phyloP scores from a whole-genome alignment of 495 filamentous ascomycete genomes.

The Tuber aestivum region DNA sequence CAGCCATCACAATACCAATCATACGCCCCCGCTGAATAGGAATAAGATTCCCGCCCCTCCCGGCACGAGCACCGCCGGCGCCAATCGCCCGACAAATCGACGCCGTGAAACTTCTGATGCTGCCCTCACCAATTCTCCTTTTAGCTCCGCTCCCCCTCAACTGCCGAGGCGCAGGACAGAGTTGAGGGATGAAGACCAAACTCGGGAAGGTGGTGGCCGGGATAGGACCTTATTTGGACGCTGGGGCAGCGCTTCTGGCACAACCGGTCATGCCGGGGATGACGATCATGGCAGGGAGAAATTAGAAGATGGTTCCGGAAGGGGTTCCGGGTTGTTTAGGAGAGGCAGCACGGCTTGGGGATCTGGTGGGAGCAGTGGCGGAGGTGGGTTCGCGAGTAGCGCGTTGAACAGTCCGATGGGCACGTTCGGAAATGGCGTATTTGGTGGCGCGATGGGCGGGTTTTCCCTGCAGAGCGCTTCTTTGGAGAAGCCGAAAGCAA shows the following conservation, averaged over 20 bases:
- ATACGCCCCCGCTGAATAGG: constrained; percentile 38
- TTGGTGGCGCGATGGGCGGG: constrained; percentile 42
- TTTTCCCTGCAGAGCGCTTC: constrained; percentile 40
- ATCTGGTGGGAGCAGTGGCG: constrained; percentile 20
- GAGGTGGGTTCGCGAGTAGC: constrained; percentile 30
- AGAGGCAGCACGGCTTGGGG: constrained; percentile 39
- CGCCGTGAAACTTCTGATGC: constrained; percentile 80
- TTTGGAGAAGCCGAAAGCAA: constrained; percentile 33
- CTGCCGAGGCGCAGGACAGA: constrained; percentile 72
- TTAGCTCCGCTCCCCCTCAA: constrained; percentile 50
- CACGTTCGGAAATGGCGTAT: constrained; percentile 40
- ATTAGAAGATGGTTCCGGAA: constrained; percentile 30
- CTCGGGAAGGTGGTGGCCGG: constrained; percentile 33
- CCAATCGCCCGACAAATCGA: constrained; percentile 62
- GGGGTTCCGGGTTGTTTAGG: constrained; percentile 38
- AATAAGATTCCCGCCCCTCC: constrained; percentile 26
- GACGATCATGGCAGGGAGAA: constrained; percentile 39
- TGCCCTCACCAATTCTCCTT: constrained; percentile 59
- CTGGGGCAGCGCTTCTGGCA: constrained; percentile 50
- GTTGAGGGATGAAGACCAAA: constrained; percentile 47
- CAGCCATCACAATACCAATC: constrained; percentile 26
- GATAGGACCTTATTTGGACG: constrained; percentile 43
- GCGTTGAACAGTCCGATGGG: constrained; percentile 42
- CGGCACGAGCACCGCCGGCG: constrained; percentile 49
- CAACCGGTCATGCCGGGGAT: constrained; percentile 43